Conservation (phyloP, 2,329 filamentous ascomycete genomes). For the Microascus cirrosus region DNA sequence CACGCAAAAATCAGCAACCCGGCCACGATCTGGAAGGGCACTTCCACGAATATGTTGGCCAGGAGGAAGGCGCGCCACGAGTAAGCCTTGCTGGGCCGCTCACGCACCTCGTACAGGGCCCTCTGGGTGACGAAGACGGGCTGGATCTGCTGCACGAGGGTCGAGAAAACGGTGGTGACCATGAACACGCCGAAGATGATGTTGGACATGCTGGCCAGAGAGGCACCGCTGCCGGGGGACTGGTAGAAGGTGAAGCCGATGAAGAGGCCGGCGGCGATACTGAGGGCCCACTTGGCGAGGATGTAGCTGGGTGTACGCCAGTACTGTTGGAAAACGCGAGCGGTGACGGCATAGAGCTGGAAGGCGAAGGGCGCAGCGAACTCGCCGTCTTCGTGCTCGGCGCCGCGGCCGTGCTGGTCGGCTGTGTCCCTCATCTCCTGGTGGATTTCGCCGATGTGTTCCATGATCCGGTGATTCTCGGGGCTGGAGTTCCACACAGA, state of each 20-base stretch:
- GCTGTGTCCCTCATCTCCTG: conserved; percentile 25
- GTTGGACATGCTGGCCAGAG: conserved; percentile 56
- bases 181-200: conserved; percentile 64
- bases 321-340: conserved; percentile 23
- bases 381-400: conserved; percentile 8
- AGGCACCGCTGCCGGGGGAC: conserved; percentile 35
- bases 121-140: conserved; percentile 67
- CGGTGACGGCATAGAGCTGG: conserved; percentile 19
- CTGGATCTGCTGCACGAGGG: conserved; percentile 61
- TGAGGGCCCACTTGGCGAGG: conserved; percentile 37
- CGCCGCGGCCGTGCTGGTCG: conserved; percentile 7
- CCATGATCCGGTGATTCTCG: conserved; percentile 37
- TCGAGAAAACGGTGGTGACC: conserved; percentile 60
- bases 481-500: conserved; percentile 47
- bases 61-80: conserved; percentile 66
- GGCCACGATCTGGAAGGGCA: conserved; percentile 58
- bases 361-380: conserved; percentile 17
- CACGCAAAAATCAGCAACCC: conserved; percentile 51
- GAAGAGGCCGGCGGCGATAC: conserved; percentile 36
- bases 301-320: conserved; percentile 43
- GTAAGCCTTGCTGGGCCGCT: conserved; percentile 63
- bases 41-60: conserved; percentile 60
- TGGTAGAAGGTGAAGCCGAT: conserved; percentile 57
- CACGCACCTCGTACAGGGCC: conserved; percentile 65
- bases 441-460: conserved; percentile 55